Base-by-base conservation (phyloP, 169 alveolate genomes). In the Ichthyophthirius multifiliis region DNA sequence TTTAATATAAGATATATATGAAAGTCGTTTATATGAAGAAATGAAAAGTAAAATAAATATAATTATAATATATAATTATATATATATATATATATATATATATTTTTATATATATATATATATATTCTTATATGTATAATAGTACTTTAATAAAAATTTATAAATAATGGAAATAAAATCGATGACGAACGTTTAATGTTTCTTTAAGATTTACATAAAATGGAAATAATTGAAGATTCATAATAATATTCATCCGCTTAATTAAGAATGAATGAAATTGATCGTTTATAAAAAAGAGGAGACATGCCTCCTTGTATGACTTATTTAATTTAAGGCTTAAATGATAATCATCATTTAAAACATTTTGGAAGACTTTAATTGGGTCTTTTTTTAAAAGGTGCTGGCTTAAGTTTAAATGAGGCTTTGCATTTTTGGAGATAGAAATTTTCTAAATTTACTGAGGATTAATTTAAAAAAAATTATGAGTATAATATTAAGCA, bases 241-340 rank as follows among this genome's bases (percentile, higher is more conserved):
- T 27, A 34, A 20, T 55, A 55, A 55, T 55, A 27, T 23, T 27
- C 23, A 27, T 55, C 71, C 1, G 31, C 71, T 20, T 16, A 16
- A 20, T 27, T 55, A 4, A 34, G 31, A 13, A 18, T 10, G 23
- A 15, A 55, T 7, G 71, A 55, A 9, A 18, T 55, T 1, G 71
- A 55, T 55, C 23, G 7, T 6, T 7, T 55, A 55, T 34, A 34
- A 27, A 55, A 55, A 55, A 55, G 71, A 39, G 31, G 71, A 27
- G 71, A 55, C 31, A 55, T 55, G 71, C 71, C 71, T 27, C 43
- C 71, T 10, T 55, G 71, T 10, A 55, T 55, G 71, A 55, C 71
- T 3, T 55, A 55, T 55, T 23, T 55, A 15, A 55, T 55, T 34
- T 20, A 27, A 12, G 71, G 71, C 6, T 23, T 55, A 16, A 55